phyloP scores from a whole-genome alignment of 352 stramenopile genomes.

The Phytopythium sindhum region DNA sequence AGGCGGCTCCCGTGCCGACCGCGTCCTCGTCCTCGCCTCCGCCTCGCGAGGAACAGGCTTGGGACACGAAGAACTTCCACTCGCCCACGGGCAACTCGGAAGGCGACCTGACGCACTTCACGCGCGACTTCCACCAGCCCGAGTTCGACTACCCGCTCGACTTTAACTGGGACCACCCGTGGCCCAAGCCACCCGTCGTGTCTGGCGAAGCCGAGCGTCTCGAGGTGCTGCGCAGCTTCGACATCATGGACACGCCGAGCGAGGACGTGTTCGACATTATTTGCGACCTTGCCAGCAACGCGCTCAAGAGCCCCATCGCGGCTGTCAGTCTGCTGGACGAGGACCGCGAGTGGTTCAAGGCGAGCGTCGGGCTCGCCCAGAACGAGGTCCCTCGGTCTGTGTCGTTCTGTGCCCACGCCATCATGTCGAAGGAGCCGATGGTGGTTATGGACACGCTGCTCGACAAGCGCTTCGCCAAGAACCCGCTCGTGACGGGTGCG shows the following conservation, averaged over 20 bases:
- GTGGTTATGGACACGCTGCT: constrained; percentile 85
- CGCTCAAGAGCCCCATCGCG: constrained; percentile 83
- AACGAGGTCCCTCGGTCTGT: constrained; percentile 86
- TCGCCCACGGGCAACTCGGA: constrained; percentile 79
- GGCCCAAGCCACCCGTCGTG: constrained; percentile 79
- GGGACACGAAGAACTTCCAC: constrained; percentile 82
- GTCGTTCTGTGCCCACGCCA: constrained; percentile 82
- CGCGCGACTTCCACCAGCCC: constrained; percentile 69
- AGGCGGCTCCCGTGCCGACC: constrained; percentile 40
- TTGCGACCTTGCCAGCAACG: constrained; percentile 83
- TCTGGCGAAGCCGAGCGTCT: constrained; percentile 65
- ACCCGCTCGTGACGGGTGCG: constrained; percentile 76
- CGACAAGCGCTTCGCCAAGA: constrained; percentile 86
- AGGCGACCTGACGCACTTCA: constrained; percentile 71
- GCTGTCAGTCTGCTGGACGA: constrained; percentile 83
- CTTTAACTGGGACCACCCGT: constrained; percentile 87
- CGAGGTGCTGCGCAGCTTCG: constrained; percentile 74
- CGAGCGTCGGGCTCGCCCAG: constrained; percentile 77
- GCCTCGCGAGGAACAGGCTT: constrained; percentile 44
- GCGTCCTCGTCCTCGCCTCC: constrained; percentile 44
- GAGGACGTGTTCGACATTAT: constrained; percentile 90
- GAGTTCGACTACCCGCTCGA: constrained; percentile 86
- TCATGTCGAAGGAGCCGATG: constrained; percentile 89
- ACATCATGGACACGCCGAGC: constrained; percentile 85
- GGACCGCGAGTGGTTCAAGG: constrained; percentile 88